Evolutionary conservation across 257 asterid species (phyloP).

Genomic region (Lycium ferocissimum): DNA sequence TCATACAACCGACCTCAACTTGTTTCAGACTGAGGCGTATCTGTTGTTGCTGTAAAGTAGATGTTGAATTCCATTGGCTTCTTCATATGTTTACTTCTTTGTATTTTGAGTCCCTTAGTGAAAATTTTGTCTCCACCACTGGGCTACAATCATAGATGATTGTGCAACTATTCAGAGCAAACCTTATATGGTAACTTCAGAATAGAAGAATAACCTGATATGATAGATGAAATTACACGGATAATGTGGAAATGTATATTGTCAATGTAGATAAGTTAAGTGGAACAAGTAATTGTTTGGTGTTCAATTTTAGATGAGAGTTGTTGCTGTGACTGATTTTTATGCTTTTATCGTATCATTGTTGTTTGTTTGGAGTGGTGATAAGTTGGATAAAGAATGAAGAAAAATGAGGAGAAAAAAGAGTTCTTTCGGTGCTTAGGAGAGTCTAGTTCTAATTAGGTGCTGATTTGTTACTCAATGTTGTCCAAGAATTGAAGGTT

Average conservation of each 20-base stretch:
- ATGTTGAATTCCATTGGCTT: neutral
- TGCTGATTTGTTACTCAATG: slow-evolving; percentile 1
- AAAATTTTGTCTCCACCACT: neutral
- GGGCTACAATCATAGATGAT: neutral
- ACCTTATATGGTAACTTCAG: neutral
- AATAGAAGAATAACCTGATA: neutral
- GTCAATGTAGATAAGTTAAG: neutral
- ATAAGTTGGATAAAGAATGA: neutral
- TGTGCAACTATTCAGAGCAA: neutral
- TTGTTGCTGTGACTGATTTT: neutral
- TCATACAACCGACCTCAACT: neutral
- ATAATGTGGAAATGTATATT: neutral
- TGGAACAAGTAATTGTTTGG: neutral
- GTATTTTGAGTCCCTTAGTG: neutral
- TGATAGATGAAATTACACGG: neutral
- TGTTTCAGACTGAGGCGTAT: neutral
- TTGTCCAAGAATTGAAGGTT: neutral
- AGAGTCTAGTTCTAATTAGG: neutral
- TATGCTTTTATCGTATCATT: neutral
- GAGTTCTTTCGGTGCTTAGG: neutral
- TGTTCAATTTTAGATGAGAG: neutral
- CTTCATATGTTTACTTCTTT: neutral
- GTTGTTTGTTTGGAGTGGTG: neutral
- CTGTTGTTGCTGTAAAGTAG: neutral
- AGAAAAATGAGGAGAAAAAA: neutral